Evolutionary conservation across 2,329 filamentous ascomycete species (phyloP).

Genomic region (Aspergillus intermedius): DNA sequence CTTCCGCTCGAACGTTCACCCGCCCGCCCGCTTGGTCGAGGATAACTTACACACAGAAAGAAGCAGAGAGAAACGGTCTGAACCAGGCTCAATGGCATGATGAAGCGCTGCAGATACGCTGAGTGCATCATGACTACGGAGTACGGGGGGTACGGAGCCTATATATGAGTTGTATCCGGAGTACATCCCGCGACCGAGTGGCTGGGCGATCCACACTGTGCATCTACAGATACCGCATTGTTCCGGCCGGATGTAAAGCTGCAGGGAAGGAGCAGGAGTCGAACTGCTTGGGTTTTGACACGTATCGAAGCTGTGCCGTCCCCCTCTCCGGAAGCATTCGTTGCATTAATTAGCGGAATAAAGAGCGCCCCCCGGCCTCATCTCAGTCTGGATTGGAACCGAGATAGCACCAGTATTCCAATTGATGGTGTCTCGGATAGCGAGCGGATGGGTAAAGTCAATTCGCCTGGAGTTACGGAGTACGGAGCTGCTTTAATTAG

Average conservation of each 20-base stretch:
- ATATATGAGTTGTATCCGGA: background rate
- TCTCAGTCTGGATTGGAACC: too few species aligned
- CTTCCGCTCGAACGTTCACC: constrained; percentile 6
- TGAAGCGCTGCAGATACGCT: background rate
- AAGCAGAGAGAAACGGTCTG: background rate
- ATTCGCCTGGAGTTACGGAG: background rate
- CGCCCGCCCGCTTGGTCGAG: constrained; percentile 3
- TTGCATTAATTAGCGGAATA: background rate
- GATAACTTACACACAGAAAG: constrained; percentile 2
- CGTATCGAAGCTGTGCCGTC: constrained; percentile 18
- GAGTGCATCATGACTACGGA: background rate
- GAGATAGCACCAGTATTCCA: too few species aligned
- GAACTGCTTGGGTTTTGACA: constrained; percentile 26
- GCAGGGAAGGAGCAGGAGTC: constrained; percentile 18
- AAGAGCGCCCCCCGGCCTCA: too few species aligned
- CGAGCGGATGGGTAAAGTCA: background rate
- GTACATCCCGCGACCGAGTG: background rate
- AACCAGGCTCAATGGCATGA: background rate
- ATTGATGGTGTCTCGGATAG: background rate
- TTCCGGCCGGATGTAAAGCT: constrained; percentile 18
- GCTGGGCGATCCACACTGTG: background rate
- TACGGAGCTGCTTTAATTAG: background rate
- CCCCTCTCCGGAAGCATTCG: background rate
- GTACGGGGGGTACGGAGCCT: background rate
- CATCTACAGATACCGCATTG: background rate